A percentile compares a stretch with the other conserved stretches of the same genome.
Conservation (phyloP, 345 rosid genomes). For the Laguncularia racemosa region DNA sequence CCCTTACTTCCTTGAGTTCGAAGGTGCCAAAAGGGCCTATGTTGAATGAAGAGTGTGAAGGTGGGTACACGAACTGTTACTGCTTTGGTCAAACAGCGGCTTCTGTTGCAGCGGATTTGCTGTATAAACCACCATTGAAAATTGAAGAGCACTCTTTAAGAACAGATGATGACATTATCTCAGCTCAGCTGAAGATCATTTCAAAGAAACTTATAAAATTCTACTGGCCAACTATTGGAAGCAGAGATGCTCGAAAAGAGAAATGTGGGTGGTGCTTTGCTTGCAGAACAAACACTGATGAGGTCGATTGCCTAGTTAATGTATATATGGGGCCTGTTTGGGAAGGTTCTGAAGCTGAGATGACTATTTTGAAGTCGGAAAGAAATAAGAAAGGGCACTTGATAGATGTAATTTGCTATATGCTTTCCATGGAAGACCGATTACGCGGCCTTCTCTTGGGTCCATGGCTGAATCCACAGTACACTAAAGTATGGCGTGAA, state of each 20-base stretch:
- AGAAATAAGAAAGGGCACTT: slow-evolving; percentile 44
- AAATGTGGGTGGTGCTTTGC: slow-evolving; percentile 96
- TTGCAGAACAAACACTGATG: slow-evolving; percentile 53
- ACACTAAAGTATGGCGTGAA: slow-evolving; percentile 58
- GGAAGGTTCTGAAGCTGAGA: slow-evolving; percentile 35
- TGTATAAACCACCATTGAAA: slow-evolving; percentile 42
- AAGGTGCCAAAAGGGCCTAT: slow-evolving; percentile 22
- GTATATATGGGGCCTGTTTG: slow-evolving; percentile 34
- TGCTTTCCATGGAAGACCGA: slow-evolving; percentile 62
- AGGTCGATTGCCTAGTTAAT: slow-evolving; percentile 62
- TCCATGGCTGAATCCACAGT: slow-evolving; percentile 79
- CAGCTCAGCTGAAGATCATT: slow-evolving; percentile 66
- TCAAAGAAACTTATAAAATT: slow-evolving; percentile 54
- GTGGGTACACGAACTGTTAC: slow-evolving; percentile 59
- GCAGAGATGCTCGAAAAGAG: slow-evolving; percentile 47
- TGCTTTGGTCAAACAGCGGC: slow-evolving; percentile 68
- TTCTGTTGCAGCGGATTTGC: slow-evolving; percentile 54
- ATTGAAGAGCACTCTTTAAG: slow-evolving; percentile 23
- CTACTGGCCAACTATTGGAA: slow-evolving; percentile 46
- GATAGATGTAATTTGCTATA: slow-evolving; percentile 37
- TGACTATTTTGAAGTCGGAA: slow-evolving; percentile 27
- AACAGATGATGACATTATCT: slow-evolving; percentile 64
- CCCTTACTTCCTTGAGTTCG: slow-evolving; percentile 15
- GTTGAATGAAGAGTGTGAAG: slow-evolving; percentile 23
- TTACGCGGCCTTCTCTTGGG: slow-evolving; percentile 80